phyloP scores from a whole-genome alignment of 768 basidiomycete genomes.

The Russula olivacea region DNA sequence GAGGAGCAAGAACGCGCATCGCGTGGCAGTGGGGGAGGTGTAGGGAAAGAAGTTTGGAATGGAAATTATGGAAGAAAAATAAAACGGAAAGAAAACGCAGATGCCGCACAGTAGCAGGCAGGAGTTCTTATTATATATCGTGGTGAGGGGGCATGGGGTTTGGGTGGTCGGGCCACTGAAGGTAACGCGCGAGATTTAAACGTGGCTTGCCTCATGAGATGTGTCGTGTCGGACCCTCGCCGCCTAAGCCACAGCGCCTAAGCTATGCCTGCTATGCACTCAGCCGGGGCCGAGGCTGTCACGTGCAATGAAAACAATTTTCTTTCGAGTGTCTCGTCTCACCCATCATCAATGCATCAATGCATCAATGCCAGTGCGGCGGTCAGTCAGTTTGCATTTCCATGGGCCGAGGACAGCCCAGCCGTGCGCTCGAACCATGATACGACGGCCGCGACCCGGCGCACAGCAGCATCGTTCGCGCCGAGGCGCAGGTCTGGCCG shows the following conservation, averaged over 20 bases:
- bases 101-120: conserved; percentile 7
- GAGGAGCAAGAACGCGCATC: conserved; percentile 17
- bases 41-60: background rate
- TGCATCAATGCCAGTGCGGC: background rate
- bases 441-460: conserved; percentile 59
- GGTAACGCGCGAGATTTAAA: conserved; percentile 9
- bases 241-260: background rate
- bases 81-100: conserved; percentile 10
- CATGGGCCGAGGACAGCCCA: conserved; percentile 38
- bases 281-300: background rate
- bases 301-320: background rate
- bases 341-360: no score
- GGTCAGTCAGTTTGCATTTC: background rate
- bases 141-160: conserved; percentile 6
- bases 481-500: conserved; percentile 72
- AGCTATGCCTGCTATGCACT: background rate
- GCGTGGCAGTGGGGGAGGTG: conserved; percentile 13
- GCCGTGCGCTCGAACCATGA: conserved; percentile 72
- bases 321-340: no score
- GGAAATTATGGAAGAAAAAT: conserved; percentile 5
- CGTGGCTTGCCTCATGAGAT: conserved; percentile 18
- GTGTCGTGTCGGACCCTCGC: background rate
- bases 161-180: conserved; percentile 3
- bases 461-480: conserved; percentile 59
- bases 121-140: conserved; percentile 18